Evolutionary conservation across 148 eudicot species (phyloP).

Genomic region (Vaccinium vitisidaea): DNA sequence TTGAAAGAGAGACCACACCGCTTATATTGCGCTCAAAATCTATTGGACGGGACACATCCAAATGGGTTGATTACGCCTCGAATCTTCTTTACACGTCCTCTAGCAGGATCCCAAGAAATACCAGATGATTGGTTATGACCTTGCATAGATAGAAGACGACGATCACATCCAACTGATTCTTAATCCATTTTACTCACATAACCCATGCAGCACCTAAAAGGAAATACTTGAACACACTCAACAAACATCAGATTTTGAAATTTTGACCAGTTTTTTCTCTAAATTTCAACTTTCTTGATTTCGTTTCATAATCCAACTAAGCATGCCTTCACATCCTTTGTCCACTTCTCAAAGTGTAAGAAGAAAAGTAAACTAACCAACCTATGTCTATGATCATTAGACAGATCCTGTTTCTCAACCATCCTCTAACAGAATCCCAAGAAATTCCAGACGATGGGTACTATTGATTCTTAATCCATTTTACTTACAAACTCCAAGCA

Average conservation of each 20-base stretch:
- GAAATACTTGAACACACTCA: not conserved
- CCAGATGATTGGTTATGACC: not conserved
- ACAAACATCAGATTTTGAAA: not conserved
- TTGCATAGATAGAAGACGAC: no score
- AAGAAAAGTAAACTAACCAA: no score
- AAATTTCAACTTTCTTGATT: not conserved
- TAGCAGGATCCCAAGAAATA: not conserved
- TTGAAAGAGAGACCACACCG: not conserved
- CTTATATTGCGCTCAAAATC: not conserved
- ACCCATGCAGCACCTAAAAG: not conserved
- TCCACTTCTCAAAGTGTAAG: no score
- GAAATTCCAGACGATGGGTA: not conserved
- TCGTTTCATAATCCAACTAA: not conserved
- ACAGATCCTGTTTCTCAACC: not conserved
- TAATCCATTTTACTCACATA: not conserved
- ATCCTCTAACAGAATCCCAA: not conserved
- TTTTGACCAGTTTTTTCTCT: not conserved
- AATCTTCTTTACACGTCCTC: not conserved
- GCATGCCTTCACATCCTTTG: not conserved
- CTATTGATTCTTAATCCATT: not conserved
- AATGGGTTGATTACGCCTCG: not conserved
- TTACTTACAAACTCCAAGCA: not conserved
- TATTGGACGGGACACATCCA: not conserved
- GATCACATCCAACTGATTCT: not conserved
- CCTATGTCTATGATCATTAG: no score